These are phyloP conservation scores for Backusella luteola DNA, from an alignment of 192 early-diverging fungal species.

Conservation along the genomic window DNA sequence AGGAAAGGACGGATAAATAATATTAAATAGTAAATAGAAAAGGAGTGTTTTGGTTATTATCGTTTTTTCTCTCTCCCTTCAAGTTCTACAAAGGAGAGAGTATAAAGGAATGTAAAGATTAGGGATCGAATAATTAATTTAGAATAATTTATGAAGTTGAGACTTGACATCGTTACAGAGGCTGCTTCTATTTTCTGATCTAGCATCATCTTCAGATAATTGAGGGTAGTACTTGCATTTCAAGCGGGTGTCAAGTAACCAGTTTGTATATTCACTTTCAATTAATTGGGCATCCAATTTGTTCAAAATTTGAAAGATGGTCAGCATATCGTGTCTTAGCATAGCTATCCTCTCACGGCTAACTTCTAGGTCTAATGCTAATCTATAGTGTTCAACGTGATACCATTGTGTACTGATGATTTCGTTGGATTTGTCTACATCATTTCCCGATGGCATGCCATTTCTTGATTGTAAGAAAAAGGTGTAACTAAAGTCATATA, in stretches of 20 bases:
- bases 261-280: conserved; percentile 53
- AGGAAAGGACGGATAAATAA: neutral
- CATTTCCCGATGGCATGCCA: neutral
- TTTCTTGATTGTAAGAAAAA: conserved; percentile 21
- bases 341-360: conserved; percentile 47
- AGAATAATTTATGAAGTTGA: conserved; percentile 9
- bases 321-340: conserved; percentile 47
- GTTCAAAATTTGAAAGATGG: conserved; percentile 46
- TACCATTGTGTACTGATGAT: conserved; percentile 18
- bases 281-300: conserved; percentile 41
- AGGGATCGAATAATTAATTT: neutral
- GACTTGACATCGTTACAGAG: conserved; percentile 8
- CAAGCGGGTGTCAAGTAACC: conserved; percentile 47
- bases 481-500: conserved; percentile 18
- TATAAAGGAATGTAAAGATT: neutral
- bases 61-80: neutral
- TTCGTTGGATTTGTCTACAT: conserved; percentile 1
- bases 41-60: neutral
- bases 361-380: conserved; percentile 40
- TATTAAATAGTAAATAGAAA: neutral
- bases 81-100: neutral
- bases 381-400: conserved; percentile 37
- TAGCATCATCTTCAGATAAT: neutral
- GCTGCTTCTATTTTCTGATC: neutral
- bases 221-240: conserved; percentile 23